A percentile compares a stretch with the other conserved stretches of the same genome.
phyloP scores from a whole-genome alignment of 1,284 basidiomycete genomes.

The Trichosporon sp. region DNA sequence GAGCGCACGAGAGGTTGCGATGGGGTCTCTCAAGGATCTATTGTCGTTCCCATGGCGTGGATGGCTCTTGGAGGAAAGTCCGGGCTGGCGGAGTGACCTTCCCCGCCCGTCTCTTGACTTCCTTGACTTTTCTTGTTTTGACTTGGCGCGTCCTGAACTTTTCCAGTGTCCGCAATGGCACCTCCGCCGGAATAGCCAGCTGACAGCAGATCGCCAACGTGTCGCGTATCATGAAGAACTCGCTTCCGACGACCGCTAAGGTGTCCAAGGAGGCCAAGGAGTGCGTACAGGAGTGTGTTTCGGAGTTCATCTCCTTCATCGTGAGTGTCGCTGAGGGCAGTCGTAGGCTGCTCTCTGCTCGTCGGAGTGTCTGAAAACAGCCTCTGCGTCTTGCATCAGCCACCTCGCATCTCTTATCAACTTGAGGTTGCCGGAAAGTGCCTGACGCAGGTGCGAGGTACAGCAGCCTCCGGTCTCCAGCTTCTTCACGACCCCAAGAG shows the following conservation, averaged over 20 bases:
- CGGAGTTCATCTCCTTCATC: conserved; percentile 94
- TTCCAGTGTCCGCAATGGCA: not conserved
- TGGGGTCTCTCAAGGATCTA: not conserved
- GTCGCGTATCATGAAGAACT: conserved; percentile 88
- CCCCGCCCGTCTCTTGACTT: not conserved
- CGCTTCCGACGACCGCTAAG: conserved; percentile 87
- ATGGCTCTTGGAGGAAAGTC: not conserved
- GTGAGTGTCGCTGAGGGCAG: conserved; percentile 40
- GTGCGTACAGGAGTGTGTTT: conserved; percentile 93
- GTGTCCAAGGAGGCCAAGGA: conserved; percentile 97
- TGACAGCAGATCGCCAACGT: conserved; percentile 83
- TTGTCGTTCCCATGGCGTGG: not conserved
- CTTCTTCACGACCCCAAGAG: no score
- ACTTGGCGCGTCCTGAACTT: conserved; percentile 5
- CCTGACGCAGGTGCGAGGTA: no score
- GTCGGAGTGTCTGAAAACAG: no score
- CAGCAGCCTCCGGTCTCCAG: no score
- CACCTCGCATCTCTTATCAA: no score
- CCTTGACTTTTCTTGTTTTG: conserved; percentile 12
- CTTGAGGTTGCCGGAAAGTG: no score
- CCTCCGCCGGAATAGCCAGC: not conserved
- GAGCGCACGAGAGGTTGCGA: not conserved
- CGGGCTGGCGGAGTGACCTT: not conserved
- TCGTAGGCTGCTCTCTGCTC: not conserved
- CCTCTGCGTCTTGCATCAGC: not conserved